A percentile compares a stretch with the other conserved stretches of the same genome.
Evolutionary conservation across 2,329 filamentous ascomycete species (phyloP).

Genomic region (Colletotrichum spaethianum): DNA sequence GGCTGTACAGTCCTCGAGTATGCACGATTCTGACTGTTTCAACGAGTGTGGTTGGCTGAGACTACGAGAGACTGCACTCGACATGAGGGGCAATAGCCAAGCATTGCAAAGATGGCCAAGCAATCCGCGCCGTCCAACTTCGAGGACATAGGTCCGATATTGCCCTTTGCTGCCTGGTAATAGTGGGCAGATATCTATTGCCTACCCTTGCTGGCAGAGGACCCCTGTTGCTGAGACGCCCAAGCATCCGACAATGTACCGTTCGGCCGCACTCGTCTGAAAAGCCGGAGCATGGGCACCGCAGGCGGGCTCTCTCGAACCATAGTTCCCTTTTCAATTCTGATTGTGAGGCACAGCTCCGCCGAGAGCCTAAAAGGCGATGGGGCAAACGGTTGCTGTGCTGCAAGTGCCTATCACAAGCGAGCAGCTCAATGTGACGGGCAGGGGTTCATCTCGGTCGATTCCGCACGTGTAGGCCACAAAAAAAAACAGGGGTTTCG

Average conservation of each 20-base stretch:
- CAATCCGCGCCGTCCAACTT: not conserved
- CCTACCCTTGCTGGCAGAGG: not conserved
- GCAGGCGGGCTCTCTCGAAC: not conserved
- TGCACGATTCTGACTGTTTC: conserved; percentile 23
- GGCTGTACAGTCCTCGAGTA: conserved; percentile 13
- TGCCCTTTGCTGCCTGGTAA: conserved; percentile 28
- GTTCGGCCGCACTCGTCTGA: conserved; percentile 6
- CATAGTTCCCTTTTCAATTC: not conserved
- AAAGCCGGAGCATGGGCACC: too few relatives aligned
- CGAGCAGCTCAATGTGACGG: conserved; percentile 7
- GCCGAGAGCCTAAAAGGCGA: not conserved
- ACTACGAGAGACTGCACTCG: conserved; percentile 8
- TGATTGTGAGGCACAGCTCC: not conserved
- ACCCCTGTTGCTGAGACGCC: not conserved
- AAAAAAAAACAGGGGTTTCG: conserved; percentile 14
- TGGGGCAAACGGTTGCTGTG: conserved; percentile 6
- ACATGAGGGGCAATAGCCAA: conserved; percentile 16
- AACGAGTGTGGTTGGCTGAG: conserved; percentile 16
- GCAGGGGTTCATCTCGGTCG: conserved; percentile 16
- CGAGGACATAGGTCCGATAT: not conserved
- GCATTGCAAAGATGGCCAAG: conserved; percentile 1
- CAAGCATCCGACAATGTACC: conserved; percentile 4
- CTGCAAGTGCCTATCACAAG: not conserved
- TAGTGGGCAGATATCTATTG: conserved; percentile 21
- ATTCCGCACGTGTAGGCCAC: conserved; percentile 35